Evolutionary conservation across 1,139 yeast genomes (phyloP).

Genomic region (Pichia kudriavzevii): DNA sequence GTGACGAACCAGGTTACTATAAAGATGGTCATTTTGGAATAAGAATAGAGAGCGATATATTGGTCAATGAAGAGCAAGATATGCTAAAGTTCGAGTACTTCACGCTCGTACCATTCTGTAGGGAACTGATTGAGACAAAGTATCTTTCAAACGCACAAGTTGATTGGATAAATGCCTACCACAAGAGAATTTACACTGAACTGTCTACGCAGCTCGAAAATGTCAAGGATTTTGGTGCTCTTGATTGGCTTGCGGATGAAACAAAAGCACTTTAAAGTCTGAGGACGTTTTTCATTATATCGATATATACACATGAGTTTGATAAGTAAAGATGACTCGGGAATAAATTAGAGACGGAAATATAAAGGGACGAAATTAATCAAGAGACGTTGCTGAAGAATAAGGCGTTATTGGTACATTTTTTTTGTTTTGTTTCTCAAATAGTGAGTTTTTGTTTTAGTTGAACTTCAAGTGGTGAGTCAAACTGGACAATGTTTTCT

Average conservation of each 20-base stretch:
- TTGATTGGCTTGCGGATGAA: conserved; percentile 44
- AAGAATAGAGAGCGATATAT: conserved; percentile 45
- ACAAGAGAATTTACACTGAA: conserved; percentile 33
- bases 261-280: conserved; percentile 27
- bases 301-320: not conserved
- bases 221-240: conserved; percentile 29
- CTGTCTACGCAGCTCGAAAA: conserved; percentile 28
- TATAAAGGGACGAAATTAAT: too few species aligned
- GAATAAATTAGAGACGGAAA: too few species aligned
- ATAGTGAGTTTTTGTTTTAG: too few species aligned
- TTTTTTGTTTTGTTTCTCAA: too few species aligned
- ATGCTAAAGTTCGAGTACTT: conserved; percentile 42
- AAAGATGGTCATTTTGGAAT: conserved; percentile 45
- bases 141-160: conserved; percentile 36
- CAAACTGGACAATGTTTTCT: conserved; percentile 26
- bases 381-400: too few species aligned
- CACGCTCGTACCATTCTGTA: conserved; percentile 49
- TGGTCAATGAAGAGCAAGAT: conserved; percentile 26
- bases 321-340: too few species aligned
- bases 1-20: conserved; percentile 55
- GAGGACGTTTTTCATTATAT: not conserved
- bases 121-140: conserved; percentile 36
- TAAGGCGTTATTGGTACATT: too few species aligned
- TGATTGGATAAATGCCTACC: conserved; percentile 46
- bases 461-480: conserved; percentile 30